Evolutionary conservation across 306 rosid species (phyloP).

Genomic region (Castanea crenata): DNA sequence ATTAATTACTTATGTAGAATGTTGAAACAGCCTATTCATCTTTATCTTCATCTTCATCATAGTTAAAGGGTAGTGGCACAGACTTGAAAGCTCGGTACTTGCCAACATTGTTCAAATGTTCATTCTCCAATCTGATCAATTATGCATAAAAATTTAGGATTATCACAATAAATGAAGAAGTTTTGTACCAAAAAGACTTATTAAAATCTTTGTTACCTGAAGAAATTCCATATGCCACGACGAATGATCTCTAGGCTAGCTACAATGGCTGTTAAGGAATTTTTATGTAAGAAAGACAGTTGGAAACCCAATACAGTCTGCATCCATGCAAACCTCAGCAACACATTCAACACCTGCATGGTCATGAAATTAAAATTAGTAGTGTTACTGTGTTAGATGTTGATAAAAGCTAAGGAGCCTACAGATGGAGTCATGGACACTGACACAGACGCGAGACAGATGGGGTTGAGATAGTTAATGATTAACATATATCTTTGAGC

Average conservation of each 20-base stretch:
- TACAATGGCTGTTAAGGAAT: constrained; percentile 38
- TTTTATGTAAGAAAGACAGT: constrained; percentile 37
- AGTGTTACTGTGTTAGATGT: neutral
- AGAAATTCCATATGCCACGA: constrained; percentile 77
- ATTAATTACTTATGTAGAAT: too few species aligned
- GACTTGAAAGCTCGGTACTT: constrained; percentile 77
- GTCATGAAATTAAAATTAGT: neutral
- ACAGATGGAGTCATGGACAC: too few species aligned
- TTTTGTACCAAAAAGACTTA: neutral
- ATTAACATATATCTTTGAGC: too few species aligned
- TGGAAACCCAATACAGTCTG: constrained; percentile 50
- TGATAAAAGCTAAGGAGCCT: too few species aligned
- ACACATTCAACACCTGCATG: constrained; percentile 55
- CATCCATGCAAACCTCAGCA: constrained; percentile 76
- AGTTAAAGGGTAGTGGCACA: constrained; percentile 71
- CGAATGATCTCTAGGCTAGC: constrained; percentile 68
- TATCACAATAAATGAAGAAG: neutral
- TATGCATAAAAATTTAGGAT: neutral
- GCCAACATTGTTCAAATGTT: constrained; percentile 79
- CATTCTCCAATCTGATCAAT: constrained; percentile 62
- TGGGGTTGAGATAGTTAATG: too few species aligned
- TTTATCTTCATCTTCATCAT: constrained; percentile 58
- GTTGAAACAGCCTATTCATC: constrained; percentile 23
- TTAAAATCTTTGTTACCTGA: constrained; percentile 37
- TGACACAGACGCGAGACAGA: too few species aligned